Conservation (phyloP, 176 grass and related monocot genomes). For the Secale cereale region DNA sequence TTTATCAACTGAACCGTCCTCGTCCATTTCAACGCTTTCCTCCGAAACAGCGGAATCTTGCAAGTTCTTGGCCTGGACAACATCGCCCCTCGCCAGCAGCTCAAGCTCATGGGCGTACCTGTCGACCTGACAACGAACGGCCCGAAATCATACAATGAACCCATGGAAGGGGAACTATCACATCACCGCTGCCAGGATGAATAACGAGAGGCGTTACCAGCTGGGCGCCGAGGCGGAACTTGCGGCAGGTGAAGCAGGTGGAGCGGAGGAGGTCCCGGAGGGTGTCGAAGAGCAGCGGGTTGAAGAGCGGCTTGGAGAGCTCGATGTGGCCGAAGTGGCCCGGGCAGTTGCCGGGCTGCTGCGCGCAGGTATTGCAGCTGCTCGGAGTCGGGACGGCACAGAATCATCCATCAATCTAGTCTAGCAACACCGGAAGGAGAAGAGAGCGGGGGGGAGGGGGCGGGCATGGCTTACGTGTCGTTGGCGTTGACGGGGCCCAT, state of each 20-base stretch:
- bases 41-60: conserved; percentile 27
- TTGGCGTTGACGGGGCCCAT: conserved; percentile 63
- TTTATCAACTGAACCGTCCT: conserved; percentile 15
- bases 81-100: conserved; percentile 62
- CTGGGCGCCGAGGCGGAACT: conserved; percentile 51
- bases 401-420: background rate
- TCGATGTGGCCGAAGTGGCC: conserved; percentile 96
- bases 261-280: conserved; percentile 47
- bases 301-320: conserved; percentile 63
- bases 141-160: background rate
- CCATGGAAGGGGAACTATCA: background rate
- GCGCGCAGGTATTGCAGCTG: conserved; percentile 89
- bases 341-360: conserved; percentile 54
- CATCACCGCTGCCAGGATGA: too few species aligned
- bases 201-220: conserved; percentile 30
- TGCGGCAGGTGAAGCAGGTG: conserved; percentile 79
- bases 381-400: background rate
- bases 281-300: conserved; percentile 67
- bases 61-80: conserved; percentile 60
- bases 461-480: conserved; percentile 48
- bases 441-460: background rate
- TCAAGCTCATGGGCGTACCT: conserved; percentile 51
- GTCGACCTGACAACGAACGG: conserved; percentile 52
- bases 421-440: too few species aligned
- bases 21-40: conserved; percentile 35